Evolutionary conservation across 2,329 filamentous ascomycete genomes (phyloP).

Genomic region (Fusarium sp.): DNA sequence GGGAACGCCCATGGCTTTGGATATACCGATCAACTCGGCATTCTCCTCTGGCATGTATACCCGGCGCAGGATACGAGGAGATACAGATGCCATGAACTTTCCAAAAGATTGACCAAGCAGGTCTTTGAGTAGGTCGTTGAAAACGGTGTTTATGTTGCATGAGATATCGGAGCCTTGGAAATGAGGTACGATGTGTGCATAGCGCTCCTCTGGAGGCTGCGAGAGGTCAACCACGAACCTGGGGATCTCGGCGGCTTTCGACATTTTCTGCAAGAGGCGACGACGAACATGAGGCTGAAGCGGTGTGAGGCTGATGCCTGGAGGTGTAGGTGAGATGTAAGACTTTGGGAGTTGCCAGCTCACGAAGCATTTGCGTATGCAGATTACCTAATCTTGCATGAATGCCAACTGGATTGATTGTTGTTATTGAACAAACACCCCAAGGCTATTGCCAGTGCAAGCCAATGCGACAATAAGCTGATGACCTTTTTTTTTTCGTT

Average conservation of each 20-base stretch:
- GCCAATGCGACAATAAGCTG: neutral
- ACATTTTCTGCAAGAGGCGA: neutral
- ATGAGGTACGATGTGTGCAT: constrained; percentile 42
- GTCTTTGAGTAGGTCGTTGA: constrained; percentile 60
- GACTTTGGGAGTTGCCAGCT: neutral
- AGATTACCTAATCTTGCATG: neutral
- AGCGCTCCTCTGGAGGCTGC: constrained; percentile 40
- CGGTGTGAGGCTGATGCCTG: neutral
- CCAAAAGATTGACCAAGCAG: constrained; percentile 38
- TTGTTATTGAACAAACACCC: neutral
- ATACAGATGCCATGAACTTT: constrained; percentile 49
- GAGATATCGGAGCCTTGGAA: constrained; percentile 25
- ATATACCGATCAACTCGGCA: constrained; percentile 70
- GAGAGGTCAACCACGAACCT: constrained; percentile 47
- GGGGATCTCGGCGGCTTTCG: constrained; percentile 23
- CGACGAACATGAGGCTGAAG: neutral
- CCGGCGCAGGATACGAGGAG: constrained; percentile 60
- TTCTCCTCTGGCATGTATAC: constrained; percentile 68
- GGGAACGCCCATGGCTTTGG: constrained; percentile 60
- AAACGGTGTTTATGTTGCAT: constrained; percentile 57
- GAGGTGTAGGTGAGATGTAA: neutral
- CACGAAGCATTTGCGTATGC: neutral
- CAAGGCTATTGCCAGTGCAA: neutral
- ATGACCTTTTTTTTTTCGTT: neutral
- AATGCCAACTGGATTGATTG: neutral